Evolutionary conservation across 2,329 filamentous ascomycete genomes (phyloP).

Genomic region (Venturia oleaginea): DNA sequence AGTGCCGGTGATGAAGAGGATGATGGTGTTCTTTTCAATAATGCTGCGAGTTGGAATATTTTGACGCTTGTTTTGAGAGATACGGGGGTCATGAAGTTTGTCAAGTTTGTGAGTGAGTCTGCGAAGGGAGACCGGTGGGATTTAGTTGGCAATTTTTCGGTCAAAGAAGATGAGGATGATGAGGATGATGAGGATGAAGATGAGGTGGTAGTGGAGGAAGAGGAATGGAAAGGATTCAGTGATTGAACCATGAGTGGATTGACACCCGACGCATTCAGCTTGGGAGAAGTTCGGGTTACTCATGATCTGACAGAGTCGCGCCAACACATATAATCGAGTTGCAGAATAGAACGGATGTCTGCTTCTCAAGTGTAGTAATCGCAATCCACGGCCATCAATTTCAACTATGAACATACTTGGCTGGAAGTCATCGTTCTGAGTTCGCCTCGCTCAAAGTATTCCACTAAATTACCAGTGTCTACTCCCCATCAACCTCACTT

Average conservation of each 20-base stretch:
- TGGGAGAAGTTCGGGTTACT: no score
- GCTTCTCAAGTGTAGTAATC: not conserved
- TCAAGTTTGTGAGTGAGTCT: constrained; percentile 83
- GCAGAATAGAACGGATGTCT: not conserved
- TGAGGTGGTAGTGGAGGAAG: not conserved
- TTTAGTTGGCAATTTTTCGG: constrained; percentile 67
- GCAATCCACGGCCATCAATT: not conserved
- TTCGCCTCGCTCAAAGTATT: no score
- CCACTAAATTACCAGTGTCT: no score
- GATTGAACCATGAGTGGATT: not conserved
- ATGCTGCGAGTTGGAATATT: constrained; percentile 74
- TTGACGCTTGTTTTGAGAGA: constrained; percentile 86
- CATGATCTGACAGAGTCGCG: no score
- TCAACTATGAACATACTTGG: no score
- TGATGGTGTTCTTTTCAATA: constrained; percentile 61
- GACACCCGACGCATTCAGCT: no score
- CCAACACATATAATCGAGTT: no score
- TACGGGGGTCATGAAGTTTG: constrained; percentile 77
- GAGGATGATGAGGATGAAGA: constrained; percentile 16
- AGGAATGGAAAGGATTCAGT: not conserved
- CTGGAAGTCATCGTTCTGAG: no score
- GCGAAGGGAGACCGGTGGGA: constrained; percentile 92
- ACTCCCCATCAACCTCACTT: no score
- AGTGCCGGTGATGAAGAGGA: constrained; percentile 56
- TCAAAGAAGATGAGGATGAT: constrained; percentile 41